Evolutionary conservation across 495 filamentous ascomycete genomes (phyloP).

Genomic region (Aspergillus nidulans): DNA sequence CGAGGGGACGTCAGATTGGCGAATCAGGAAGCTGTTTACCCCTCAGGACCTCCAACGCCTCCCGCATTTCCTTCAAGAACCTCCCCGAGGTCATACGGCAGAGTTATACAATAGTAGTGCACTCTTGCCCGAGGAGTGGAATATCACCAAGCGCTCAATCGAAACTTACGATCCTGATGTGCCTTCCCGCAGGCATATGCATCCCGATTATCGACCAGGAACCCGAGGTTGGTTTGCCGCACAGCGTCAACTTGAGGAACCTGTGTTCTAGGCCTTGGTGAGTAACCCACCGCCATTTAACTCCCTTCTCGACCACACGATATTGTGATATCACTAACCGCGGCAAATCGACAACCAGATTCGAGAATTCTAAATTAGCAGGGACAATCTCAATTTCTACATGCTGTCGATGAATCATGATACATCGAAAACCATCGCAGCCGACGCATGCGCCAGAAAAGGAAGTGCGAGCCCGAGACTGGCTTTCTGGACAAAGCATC

Average conservation of each 20-base stretch:
- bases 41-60: not conserved
- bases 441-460: not conserved
- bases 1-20: not conserved
- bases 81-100: not conserved
- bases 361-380: not conserved
- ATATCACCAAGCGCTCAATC: not conserved
- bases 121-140: not conserved
- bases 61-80: not conserved
- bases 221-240: slow-evolving; percentile 1
- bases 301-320: not conserved
- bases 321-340: not conserved
- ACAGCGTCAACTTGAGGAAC: slow-evolving; percentile 5
- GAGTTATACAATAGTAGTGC: not conserved
- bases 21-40: slow-evolving; percentile 4
- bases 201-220: slow-evolving; percentile 2
- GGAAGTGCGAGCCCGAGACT: not conserved
- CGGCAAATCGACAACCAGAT: not conserved
- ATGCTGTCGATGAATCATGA: not conserved
- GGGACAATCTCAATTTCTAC: not conserved
- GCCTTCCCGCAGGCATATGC: not conserved
- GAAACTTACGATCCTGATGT: not conserved
- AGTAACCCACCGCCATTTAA: slow-evolving; percentile 14
- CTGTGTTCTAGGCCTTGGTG: slow-evolving; percentile 22
- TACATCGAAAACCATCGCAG: not conserved
- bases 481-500: not conserved